Evolutionary conservation across 768 basidiomycete species (phyloP), one percentile per base, ranked within the genome.

Genomic region (Amanita pseudoporphyria): DNA sequence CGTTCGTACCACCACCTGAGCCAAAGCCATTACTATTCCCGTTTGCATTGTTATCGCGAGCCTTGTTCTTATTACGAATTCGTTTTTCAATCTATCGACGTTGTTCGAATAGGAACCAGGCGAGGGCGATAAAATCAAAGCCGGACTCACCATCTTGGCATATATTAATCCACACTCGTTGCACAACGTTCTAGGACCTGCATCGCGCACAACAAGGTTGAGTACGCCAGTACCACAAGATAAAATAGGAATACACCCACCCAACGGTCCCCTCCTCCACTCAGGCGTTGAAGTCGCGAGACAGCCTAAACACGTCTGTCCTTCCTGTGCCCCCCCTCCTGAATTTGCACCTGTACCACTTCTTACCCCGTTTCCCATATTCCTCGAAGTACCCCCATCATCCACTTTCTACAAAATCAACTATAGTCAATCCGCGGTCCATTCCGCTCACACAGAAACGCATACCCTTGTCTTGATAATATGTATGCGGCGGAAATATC

Each of bases 91-190:
- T 64, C 67, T 66, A 47, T 24, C 36, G 49, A 37, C 28, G 16
- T 19, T 5, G 9, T 18, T 16, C 22, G 16, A 26, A 24, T n/a
- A 19, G 14, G 28, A 31, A 33, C 52, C 44, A 51, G 13, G 26
- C 7, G 10, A 16, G 33, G 9, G 19, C 13, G 2, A 9, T 5
- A 19, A 14, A 31, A 45, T n/a, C n/a, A n/a, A n/a, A n/a, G n/a
- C n/a, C n/a, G n/a, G n/a, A 30, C 81, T 61, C 64, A 88, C 86
- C 64, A 89, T 72, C 69, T 90, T 90, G 49, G 87, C 87, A 63
- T 87, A 90, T 52, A 90, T 87, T 55, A 90, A 77, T 47, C 87
- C 87, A 64, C 87, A 90, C 9, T 87, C 87, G 62, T 90, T 90
- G 63, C 87, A 90, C 46, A 90, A 68, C 48, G 87, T 89, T 60